Percentiles rank a stretch among this genome's conserved stretches.
Evolutionary conservation across 495 filamentous ascomycete species (phyloP).

Genomic region (Parathielavia appendiculata): DNA sequence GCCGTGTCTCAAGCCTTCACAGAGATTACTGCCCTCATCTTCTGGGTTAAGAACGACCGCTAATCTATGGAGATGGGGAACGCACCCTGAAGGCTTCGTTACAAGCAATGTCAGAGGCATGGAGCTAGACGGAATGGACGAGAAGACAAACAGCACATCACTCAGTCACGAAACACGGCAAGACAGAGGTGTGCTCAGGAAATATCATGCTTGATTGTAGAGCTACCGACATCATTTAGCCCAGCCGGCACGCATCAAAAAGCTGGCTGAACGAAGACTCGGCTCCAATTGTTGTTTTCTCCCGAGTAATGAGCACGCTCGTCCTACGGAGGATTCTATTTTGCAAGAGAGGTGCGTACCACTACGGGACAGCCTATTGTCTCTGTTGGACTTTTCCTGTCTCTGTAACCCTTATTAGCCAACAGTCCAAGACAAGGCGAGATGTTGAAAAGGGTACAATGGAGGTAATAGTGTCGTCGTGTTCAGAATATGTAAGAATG

Average conservation of each 20-base stretch:
- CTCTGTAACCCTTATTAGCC: slow-evolving; percentile 8
- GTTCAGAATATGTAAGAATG: slow-evolving; percentile 36
- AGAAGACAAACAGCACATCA: no score
- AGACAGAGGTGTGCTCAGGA: background rate
- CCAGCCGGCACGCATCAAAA: slow-evolving; percentile 1
- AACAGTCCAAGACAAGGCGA: background rate
- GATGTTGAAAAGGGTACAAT: background rate
- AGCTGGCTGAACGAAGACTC: slow-evolving; percentile 18
- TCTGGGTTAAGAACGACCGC: no score
- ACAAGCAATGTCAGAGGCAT: no score
- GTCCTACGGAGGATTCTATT: background rate
- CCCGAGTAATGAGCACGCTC: slow-evolving; percentile 17
- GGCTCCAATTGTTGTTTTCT: slow-evolving; percentile 12
- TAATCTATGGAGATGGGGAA: no score
- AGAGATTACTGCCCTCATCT: no score
- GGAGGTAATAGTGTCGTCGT: slow-evolving; percentile 1
- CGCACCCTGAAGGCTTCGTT: no score
- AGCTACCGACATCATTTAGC: slow-evolving; percentile 10
- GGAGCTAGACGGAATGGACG: no score
- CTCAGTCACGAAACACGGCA: background rate
- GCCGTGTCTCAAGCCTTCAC: background rate
- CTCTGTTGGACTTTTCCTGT: background rate
- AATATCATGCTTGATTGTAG: slow-evolving; percentile 4
- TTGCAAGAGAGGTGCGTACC: slow-evolving; percentile 16
- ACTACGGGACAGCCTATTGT: slow-evolving; percentile 7